A percentile compares a stretch with the other conserved stretches of the same genome.
Conservation (phyloP, 768 basidiomycete species). For the Amanita thiersii region DNA sequence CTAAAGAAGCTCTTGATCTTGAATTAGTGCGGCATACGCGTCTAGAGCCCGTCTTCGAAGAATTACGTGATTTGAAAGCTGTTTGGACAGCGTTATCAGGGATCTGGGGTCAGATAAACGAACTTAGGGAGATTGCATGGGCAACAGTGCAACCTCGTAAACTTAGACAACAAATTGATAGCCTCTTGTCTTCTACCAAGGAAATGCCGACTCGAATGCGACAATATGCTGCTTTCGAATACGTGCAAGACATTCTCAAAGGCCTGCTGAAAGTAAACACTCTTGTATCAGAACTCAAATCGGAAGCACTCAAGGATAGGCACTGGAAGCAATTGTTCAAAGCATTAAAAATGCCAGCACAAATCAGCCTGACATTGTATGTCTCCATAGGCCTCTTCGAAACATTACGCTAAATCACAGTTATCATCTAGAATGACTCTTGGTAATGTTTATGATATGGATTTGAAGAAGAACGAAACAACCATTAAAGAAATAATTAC, state of each 20-base stretch:
- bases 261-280: conserved; percentile 84
- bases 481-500: conserved; percentile 91
- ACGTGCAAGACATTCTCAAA: conserved; percentile 86
- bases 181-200: conserved; percentile 86
- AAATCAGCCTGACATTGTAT: conserved; percentile 70
- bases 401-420: conserved; percentile 6
- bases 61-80: conserved; percentile 91
- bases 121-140: conserved; percentile 86
- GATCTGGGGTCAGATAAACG: conserved; percentile 89
- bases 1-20: conserved; percentile 94
- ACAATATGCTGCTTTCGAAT: conserved; percentile 98
- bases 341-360: conserved; percentile 62
- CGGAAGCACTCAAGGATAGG: conserved; percentile 92
- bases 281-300: conserved; percentile 90
- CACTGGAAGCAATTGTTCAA: conserved; percentile 99
- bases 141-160: conserved; percentile 91
- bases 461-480: conserved; percentile 87
- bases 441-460: conserved; percentile 94
- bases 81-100: conserved; percentile 99
- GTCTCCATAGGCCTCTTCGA: conserved; percentile 13
- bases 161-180: conserved; percentile 87
- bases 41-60: conserved; percentile 90
- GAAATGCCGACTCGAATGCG: conserved; percentile 99
- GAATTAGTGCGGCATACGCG: conserved; percentile 87
- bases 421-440: conserved; percentile 71